Evolutionary conservation across 2,329 filamentous ascomycete species (phyloP).

Genomic region (Mariannaea sp.): DNA sequence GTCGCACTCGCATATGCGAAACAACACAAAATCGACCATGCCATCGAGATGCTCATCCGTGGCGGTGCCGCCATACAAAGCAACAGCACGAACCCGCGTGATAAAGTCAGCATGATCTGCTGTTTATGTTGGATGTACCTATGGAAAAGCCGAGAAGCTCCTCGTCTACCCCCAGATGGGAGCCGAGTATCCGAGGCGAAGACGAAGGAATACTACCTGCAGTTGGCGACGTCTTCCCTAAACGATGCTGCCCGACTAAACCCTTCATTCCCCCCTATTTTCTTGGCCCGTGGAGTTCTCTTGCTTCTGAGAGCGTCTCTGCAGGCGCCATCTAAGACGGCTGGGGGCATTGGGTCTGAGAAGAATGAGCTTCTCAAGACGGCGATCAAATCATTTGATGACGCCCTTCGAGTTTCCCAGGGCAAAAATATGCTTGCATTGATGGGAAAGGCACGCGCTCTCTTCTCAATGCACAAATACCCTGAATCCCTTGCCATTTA

Average conservation of each 20-base stretch:
- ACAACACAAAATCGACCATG: constrained; percentile 88
- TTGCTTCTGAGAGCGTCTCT: constrained; percentile 86
- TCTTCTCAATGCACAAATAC: constrained; percentile 86
- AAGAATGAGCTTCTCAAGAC: constrained; percentile 79
- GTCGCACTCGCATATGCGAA: constrained; percentile 96
- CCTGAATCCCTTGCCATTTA: constrained; percentile 82
- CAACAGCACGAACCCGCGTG: constrained; percentile 73
- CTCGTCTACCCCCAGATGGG: constrained; percentile 65
- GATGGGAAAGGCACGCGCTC: constrained; percentile 84
- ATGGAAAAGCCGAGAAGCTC: constrained; percentile 83
- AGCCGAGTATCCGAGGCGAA: constrained; percentile 71
- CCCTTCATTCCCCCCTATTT: constrained; percentile 87
- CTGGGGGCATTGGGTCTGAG: constrained; percentile 71
- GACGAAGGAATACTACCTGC: constrained; percentile 92
- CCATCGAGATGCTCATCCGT: constrained; percentile 73
- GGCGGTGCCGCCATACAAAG: constrained; percentile 73
- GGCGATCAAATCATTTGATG: constrained; percentile 92
- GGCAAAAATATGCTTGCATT: constrained; percentile 90
- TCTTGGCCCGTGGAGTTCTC: constrained; percentile 87
- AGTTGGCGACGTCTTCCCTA: constrained; percentile 85
- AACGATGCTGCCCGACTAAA: constrained; percentile 97
- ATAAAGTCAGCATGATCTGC: constrained; percentile 82
- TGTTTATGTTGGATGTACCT: constrained; percentile 91
- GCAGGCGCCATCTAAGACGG: constrained; percentile 73
- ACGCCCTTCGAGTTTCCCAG: constrained; percentile 82